Base-by-base conservation (phyloP, 495 filamentous ascomycete genomes). In the Lepraria neglecta region DNA sequence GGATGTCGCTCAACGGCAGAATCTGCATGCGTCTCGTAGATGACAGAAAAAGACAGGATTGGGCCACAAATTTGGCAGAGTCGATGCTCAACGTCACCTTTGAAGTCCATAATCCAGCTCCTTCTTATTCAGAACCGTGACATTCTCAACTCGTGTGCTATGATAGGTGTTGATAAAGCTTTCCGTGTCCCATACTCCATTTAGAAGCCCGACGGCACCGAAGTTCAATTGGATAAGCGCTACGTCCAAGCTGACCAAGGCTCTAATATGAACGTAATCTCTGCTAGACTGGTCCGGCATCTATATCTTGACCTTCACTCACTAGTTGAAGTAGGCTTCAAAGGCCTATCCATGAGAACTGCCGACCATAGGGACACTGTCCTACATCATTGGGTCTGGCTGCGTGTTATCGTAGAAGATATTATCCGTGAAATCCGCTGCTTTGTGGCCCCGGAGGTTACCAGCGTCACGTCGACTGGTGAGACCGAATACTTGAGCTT, bases 261-360 rank as follows among this genome's bases (percentile, higher is more conserved):
- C 0, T 56, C 35, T 11, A n/a, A 56, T 28, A 43, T 56, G 6
- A 56, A 56, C 24, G n/a, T 56, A 0, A 43, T 56, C 0, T 56
- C 33, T 9, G 1, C 6, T 5, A 33, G 11, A 0, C 1, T 55
- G 1, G 17, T 42, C 0, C 0, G 6, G 3, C 0, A 7, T 6
- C 3, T 55, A 3, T 19, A 27, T 19, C 15, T 55, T 2, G 12
- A 19, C 4, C 31, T 55, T 7, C 4, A 4, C 9, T 4, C 0
- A 0, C 19, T 56, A 0, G 19, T 4, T 1, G 17, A 56, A 7
- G 24, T 56, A 0, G 10, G n/a, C 0, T 56, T 56, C 5, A 42
- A 56, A 56, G 35, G 9, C 6, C 10, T 56, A 27, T 43, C 11
- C 15, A 56, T 56, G 4, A 2, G 4, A 10, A 56, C 4, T 3